Percentiles rank a stretch among this genome's conserved stretches.
phyloP scores from a whole-genome alignment of 176 grass and related monocot species.

The Miscanthus lutarioriparius region DNA sequence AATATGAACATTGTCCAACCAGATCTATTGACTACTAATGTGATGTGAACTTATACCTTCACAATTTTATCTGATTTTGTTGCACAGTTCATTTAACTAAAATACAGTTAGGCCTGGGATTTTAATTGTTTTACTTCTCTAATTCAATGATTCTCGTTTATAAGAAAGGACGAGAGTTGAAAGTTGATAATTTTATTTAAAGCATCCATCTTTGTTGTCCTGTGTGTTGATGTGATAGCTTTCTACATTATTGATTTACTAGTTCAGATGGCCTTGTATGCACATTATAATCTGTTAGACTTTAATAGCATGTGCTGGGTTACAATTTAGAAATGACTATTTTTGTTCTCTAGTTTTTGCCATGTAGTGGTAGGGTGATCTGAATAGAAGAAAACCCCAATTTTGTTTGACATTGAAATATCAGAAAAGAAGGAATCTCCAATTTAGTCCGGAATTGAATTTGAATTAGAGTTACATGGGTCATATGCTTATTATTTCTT shows the following conservation, averaged over 20 bases:
- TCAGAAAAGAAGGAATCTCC: not conserved
- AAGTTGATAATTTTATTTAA: slow-evolving; percentile 8
- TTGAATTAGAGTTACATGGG: slow-evolving; percentile 32
- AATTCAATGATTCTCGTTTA: not conserved
- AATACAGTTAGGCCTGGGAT: not conserved
- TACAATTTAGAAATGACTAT: not conserved
- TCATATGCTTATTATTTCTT: slow-evolving; percentile 30
- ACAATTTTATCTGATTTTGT: slow-evolving; percentile 18
- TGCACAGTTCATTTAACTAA: slow-evolving; percentile 1
- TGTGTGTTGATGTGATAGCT: not conserved
- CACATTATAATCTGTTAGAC: slow-evolving; percentile 18
- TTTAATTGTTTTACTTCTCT: not conserved
- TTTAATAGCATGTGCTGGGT: slow-evolving; percentile 24
- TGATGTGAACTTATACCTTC: slow-evolving; percentile 17
- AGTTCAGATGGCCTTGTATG: not conserved
- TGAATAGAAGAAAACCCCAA: not conserved
- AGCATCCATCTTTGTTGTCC: slow-evolving; percentile 8
- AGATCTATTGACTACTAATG: slow-evolving; percentile 2
- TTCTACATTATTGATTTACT: not conserved
- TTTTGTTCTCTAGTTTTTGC: slow-evolving; percentile 25
- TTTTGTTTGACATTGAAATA: slow-evolving; percentile 23
- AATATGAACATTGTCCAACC: not conserved
- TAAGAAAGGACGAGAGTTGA: not conserved
- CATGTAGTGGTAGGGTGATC: slow-evolving; percentile 6
- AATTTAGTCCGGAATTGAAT: slow-evolving; percentile 3